Percentiles rank a stretch among this genome's conserved stretches.
Conservation (phyloP, 202 grass and related monocot genomes). For the Tripidium arundinaceum region DNA sequence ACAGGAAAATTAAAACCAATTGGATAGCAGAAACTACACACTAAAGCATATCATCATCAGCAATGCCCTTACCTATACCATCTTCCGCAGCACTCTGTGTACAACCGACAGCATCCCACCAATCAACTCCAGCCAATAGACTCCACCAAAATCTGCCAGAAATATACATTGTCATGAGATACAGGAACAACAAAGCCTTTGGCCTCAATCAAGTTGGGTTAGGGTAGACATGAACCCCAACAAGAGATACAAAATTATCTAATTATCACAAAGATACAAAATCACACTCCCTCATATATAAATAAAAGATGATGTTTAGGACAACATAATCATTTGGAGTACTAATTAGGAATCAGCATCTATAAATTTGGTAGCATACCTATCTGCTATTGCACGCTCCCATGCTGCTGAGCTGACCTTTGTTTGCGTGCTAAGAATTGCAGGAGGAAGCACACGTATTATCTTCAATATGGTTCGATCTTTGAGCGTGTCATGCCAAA, state of each 20-base stretch:
- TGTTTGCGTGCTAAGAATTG: conserved; percentile 62
- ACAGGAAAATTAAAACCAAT: conserved; percentile 5
- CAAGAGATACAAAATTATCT: too few species aligned
- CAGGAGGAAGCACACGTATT: conserved; percentile 94
- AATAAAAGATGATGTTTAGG: neutral
- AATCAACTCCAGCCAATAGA: conserved; percentile 91
- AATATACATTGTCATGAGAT: neutral
- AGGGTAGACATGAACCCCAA: too few species aligned
- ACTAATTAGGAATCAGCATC: conserved; percentile 17
- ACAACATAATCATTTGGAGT: neutral
- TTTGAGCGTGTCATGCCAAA: conserved; percentile 96
- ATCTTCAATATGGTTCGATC: conserved; percentile 95
- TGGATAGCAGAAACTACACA: conserved; percentile 19
- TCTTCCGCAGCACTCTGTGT: conserved; percentile 99
- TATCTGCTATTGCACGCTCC: conserved; percentile 94
- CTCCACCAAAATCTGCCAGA: conserved; percentile 95
- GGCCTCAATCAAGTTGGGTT: too few species aligned
- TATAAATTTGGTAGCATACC: conserved; percentile 49
- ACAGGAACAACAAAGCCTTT: too few species aligned
- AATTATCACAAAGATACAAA: neutral
- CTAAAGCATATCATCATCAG: neutral
- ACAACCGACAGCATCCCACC: conserved; percentile 98
- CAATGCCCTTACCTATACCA: conserved; percentile 72
- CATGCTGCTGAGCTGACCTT: conserved; percentile 80
- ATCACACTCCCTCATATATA: neutral